Conservation (phyloP, 441 rosid genomes). For the Bruguiera hainesii region DNA sequence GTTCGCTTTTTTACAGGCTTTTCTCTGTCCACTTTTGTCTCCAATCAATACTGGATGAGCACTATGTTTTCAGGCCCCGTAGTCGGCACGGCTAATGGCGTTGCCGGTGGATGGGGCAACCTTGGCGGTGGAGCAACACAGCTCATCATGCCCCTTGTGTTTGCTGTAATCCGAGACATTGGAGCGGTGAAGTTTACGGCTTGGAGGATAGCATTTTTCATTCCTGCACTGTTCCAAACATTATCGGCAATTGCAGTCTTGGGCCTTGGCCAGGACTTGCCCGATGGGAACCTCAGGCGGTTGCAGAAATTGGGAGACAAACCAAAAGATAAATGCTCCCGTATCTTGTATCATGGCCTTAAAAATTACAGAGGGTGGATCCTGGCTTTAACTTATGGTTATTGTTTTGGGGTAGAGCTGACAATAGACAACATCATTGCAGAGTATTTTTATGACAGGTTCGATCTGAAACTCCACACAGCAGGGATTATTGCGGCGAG, state of each 20-base stretch:
- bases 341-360: slow-evolving; percentile 17
- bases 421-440: slow-evolving; percentile 27
- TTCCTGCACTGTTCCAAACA: slow-evolving; percentile 29
- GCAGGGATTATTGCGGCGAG: slow-evolving; percentile 37
- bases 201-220: slow-evolving; percentile 30
- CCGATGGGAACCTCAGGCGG: slow-evolving; percentile 26
- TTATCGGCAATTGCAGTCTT: slow-evolving; percentile 23
- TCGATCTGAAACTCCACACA: slow-evolving; percentile 22
- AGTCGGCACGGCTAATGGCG: slow-evolving; percentile 27
- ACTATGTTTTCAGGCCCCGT: slow-evolving; percentile 26
- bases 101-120: slow-evolving; percentile 34
- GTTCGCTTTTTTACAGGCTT: slow-evolving; percentile 14
- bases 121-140: slow-evolving; percentile 33
- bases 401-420: slow-evolving; percentile 28
- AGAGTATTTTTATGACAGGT: slow-evolving; percentile 27
- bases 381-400: slow-evolving; percentile 25
- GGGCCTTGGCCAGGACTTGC: slow-evolving; percentile 25
- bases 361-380: slow-evolving; percentile 34
- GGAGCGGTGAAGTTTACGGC: slow-evolving; percentile 23
- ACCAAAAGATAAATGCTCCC: slow-evolving; percentile 23
- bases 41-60: slow-evolving; percentile 28
- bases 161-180: slow-evolving; percentile 21
- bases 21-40: slow-evolving; percentile 13
- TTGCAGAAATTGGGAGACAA: slow-evolving; percentile 27
- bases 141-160: slow-evolving; percentile 29